A percentile compares a stretch with the other conserved stretches of the same genome.
Conservation (phyloP, 257 asterid species). For the Petunia secreta region DNA sequence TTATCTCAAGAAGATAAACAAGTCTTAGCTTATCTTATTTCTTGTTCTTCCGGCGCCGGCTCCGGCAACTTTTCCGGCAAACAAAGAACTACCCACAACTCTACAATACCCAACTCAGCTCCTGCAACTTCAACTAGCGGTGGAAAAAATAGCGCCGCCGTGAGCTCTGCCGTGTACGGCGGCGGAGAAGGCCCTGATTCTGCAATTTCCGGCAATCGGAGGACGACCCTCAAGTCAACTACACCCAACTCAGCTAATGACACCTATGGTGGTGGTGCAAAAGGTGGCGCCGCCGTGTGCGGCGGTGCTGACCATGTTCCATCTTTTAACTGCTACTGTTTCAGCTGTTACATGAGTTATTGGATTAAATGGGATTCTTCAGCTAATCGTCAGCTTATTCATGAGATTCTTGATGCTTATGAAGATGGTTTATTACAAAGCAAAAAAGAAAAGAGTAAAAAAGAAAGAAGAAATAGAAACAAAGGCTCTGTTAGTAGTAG, state of each 20-base stretch:
- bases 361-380: slow-evolving; percentile 83
- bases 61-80: not conserved
- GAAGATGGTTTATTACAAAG: slow-evolving; percentile 57
- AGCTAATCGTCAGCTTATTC: slow-evolving; percentile 69
- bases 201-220: not conserved
- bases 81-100: not conserved
- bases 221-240: not conserved
- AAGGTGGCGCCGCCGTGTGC: slow-evolving; percentile 29
- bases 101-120: not conserved
- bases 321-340: slow-evolving; percentile 66
- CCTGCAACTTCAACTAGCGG: not conserved
- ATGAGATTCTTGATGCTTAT: slow-evolving; percentile 68
- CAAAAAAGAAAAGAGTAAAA: slow-evolving; percentile 43
- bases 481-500: slow-evolving; percentile 27
- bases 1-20: slow-evolving; percentile 59
- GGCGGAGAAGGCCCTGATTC: not conserved
- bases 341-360: slow-evolving; percentile 69
- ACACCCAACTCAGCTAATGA: not conserved
- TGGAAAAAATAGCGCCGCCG: slow-evolving; percentile 32
- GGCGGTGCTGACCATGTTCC: slow-evolving; percentile 51
- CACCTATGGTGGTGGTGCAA: not conserved
- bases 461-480: slow-evolving; percentile 49
- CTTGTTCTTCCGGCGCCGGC: slow-evolving; percentile 47
- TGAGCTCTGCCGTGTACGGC: not conserved
- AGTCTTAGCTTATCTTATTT: slow-evolving; percentile 66